phyloP scores from a whole-genome alignment of 2,329 filamentous ascomycete species.

The Claviceps spartinae region DNA sequence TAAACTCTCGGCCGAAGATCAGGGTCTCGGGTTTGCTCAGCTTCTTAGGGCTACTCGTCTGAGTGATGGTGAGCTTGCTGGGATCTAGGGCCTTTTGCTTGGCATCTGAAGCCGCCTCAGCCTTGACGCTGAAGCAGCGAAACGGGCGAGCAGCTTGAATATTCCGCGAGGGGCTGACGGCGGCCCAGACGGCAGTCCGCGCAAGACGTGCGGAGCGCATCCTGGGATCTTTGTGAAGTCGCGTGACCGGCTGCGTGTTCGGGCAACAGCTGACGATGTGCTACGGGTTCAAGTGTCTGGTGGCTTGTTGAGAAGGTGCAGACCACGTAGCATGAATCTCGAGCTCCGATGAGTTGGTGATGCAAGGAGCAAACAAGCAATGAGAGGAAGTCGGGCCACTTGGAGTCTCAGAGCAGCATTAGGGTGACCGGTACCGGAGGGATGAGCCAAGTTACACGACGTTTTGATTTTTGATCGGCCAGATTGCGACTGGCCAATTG shows the following conservation, averaged over 20 bases:
- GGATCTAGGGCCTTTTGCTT: slow-evolving; percentile 60
- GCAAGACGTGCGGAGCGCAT: slow-evolving; percentile 20
- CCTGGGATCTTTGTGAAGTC: not conserved
- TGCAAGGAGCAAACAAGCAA: not conserved
- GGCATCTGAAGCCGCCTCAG: slow-evolving; percentile 32
- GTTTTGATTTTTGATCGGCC: not conserved
- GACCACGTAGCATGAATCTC: not conserved
- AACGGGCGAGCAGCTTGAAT: slow-evolving; percentile 16
- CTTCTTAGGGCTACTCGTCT: slow-evolving; percentile 62
- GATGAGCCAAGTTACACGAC: not conserved
- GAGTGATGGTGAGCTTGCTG: slow-evolving; percentile 59
- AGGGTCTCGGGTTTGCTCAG: slow-evolving; percentile 66
- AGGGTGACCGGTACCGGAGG: slow-evolving; percentile 6
- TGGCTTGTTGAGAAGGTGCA: not conserved
- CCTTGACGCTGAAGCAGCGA: slow-evolving; percentile 38
- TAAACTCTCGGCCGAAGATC: slow-evolving; percentile 83
- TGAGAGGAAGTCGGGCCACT: not conserved
- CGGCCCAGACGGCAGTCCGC: slow-evolving; percentile 21
- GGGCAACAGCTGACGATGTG: too few relatives aligned
- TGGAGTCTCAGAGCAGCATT: too few relatives aligned
- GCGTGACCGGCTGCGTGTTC: not conserved
- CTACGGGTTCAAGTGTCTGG: not conserved
- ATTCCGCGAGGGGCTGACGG: slow-evolving; percentile 22
- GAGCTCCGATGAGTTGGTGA: not conserved
- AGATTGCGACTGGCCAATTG: not conserved